Percentiles rank a stretch among this genome's conserved stretches.
phyloP scores from a whole-genome alignment of 2,329 filamentous ascomycete species.

The Colletotrichum trifolii region DNA sequence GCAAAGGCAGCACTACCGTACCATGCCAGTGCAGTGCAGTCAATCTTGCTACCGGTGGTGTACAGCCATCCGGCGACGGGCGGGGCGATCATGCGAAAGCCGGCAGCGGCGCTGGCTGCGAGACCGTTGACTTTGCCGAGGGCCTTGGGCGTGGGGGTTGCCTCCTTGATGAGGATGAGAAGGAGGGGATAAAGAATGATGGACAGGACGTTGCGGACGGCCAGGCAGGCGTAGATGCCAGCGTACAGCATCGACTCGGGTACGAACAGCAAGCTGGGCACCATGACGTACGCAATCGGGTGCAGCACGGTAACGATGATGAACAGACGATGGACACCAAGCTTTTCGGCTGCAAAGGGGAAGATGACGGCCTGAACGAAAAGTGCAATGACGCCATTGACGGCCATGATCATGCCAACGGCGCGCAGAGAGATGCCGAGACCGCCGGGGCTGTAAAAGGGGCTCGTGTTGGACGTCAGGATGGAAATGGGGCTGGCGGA shows the following conservation, averaged over 20 bases:
- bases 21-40: constrained; percentile 73
- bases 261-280: constrained; percentile 68
- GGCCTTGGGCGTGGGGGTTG: constrained; percentile 65
- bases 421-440: constrained; percentile 71
- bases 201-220: constrained; percentile 69
- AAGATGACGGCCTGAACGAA: constrained; percentile 71
- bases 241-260: constrained; percentile 62
- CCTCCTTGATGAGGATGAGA: constrained; percentile 75
- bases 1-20: constrained; percentile 70
- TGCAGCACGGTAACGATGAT: constrained; percentile 69
- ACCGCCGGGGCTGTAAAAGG: constrained; percentile 69
- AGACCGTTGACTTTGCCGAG: constrained; percentile 75
- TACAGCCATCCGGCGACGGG: constrained; percentile 73
- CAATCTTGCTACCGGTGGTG: constrained; percentile 65
- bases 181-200: constrained; percentile 75
- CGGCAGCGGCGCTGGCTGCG: constrained; percentile 73
- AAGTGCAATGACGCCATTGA: constrained; percentile 69
- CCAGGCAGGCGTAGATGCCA: constrained; percentile 68
- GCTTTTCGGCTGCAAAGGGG: constrained; percentile 65
- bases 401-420: constrained; percentile 70
- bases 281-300: constrained; percentile 69
- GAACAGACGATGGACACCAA: constrained; percentile 71
- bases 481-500: constrained; percentile 49
- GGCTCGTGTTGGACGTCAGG: constrained; percentile 48
- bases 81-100: constrained; percentile 75